These are phyloP conservation scores for Capsella bursapastoris DNA, from an alignment of 345 rosid genomes.

Conservation along the genomic window DNA sequence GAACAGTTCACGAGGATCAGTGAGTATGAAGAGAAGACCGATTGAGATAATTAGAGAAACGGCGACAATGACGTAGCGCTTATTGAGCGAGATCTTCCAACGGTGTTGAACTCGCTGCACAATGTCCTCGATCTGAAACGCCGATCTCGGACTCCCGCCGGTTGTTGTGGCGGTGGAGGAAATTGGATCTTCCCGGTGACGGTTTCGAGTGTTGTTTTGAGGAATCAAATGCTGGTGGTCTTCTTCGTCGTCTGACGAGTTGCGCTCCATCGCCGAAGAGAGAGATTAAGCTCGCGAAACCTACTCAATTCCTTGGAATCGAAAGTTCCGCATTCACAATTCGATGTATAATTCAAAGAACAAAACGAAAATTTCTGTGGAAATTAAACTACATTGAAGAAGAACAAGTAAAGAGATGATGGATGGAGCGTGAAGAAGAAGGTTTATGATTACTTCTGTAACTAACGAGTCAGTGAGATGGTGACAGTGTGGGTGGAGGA, in stretches of 20 bases:
- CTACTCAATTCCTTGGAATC: not conserved
- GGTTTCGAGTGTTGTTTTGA: conserved; percentile 56
- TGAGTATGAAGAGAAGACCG: conserved; percentile 55
- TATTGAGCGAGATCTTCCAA: conserved; percentile 41
- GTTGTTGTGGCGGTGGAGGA: conserved; percentile 31
- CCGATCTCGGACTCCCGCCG: conserved; percentile 39
- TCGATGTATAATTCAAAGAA: not conserved
- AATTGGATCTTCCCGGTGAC: conserved; percentile 30
- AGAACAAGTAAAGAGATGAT: not conserved
- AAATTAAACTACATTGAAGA: not conserved
- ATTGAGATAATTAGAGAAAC: conserved; percentile 55
- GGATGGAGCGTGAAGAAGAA: conserved; percentile 25
- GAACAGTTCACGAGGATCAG: conserved; percentile 55
- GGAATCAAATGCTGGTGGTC: conserved; percentile 63
- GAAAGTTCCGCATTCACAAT: not conserved
- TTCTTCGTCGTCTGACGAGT: conserved; percentile 78
- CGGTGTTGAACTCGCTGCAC: not conserved
- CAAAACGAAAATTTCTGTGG: not conserved
- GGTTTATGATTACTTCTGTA: conserved; percentile 14
- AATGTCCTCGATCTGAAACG: conserved; percentile 63
- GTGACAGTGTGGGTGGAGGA: conserved; percentile 35
- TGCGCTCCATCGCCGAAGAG: conserved; percentile 57
- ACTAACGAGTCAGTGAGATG: conserved; percentile 10
- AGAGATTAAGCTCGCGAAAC: not conserved
- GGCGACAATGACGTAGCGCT: conserved; percentile 54